Base-by-base conservation (phyloP, 1,139 yeast species). In the Taiozyma onychis region DNA sequence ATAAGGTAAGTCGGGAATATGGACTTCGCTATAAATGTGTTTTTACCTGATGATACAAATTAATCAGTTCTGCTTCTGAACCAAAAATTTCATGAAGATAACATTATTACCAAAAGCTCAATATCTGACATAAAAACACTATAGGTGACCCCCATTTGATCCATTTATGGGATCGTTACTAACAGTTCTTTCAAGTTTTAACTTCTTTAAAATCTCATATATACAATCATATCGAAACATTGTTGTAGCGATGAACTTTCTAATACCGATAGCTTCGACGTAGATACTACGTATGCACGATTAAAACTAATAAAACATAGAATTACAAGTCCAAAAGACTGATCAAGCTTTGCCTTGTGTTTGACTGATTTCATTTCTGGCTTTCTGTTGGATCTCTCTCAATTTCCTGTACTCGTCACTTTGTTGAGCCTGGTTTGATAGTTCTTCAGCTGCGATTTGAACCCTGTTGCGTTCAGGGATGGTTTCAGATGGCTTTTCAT, bases 51-150 rank as follows among this genome's bases (percentile, higher is more conserved):
- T 84, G 90, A 84, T 68, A 78, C 71, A 71, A 71, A 60, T 65
- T 63, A 66, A 67, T 66, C 93, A 85, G 93, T 85, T 85, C 93
- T 85, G 93, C 93, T 85, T 85, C 93, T 85, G 93, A 85, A 39
- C 42, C 42, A 39, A 39, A 39, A 39, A 80, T 80, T 74, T 73
- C 68, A 70, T 79, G 91, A 85, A 85, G 91, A 85, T 74, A 83
- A 74, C 69, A 62, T 57, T 55, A 51, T 64, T 68, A 73, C 79
- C 78, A 18, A 73, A 75, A 69, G 65, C 69, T 67, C 50, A 52
- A 47, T 18, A 43, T 58, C 61, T 60, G 61, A 58, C 35, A 41
- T 39, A 44, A 35, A 45, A 50, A 5, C 9, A 32, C 37, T 6
- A 34, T 34, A n/a, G 37, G 3, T 34, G 9, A 34, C n/a, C n/a